Evolutionary conservation across 2,329 filamentous ascomycete genomes (phyloP), one percentile per base, ranked within the genome.

Genomic region (Rutstroemia sp.): DNA sequence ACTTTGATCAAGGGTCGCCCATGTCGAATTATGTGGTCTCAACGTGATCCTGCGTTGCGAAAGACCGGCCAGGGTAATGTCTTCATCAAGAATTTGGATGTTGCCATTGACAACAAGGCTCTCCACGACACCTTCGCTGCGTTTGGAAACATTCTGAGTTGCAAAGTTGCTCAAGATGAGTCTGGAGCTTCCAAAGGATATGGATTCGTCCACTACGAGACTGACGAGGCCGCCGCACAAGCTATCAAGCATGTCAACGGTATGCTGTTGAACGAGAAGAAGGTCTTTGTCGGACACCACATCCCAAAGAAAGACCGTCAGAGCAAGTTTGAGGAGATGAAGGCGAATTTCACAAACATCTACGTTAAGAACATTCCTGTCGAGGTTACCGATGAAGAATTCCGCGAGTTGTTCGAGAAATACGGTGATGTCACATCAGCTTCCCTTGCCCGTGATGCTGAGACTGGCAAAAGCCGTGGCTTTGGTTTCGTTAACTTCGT

Each of bases 291-390:
- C 67, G 94, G 94, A 63, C 92, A 96, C 77, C 94, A 99, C 78
- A 97, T 99, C 70, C 92, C 94, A 73, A 97, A 97, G 88, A 97
- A 97, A 83, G 94, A 99, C 72, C 92, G 94, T 69, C 94, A 97
- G 83, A 96, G 90, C 89, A 99, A 99, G 80, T 97, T 97, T 68
- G 94, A 99, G 80, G 94, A 99, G 82, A 99, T 99, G 92, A 99
- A 99, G 87, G 94, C 94, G 75, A 99, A 99, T 82, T 99, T 95
- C 83, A 99, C 94, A 80, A 99, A 99, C 75, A 86, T 99, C 75
- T 99, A 99, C 78, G 89, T 99, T 79, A 99, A 99, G 86, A 99
- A 99, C 79, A 87, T 99, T 67, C 83, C 86, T 68, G 70, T 77
- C 38, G 92, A 96, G 49, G 89, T 87, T 62, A 87, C 84, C 58